Evolutionary conservation across 345 rosid genomes (phyloP), one percentile per base, ranked within the genome.

Genomic region (rapeseed (Brassica napus)): DNA sequence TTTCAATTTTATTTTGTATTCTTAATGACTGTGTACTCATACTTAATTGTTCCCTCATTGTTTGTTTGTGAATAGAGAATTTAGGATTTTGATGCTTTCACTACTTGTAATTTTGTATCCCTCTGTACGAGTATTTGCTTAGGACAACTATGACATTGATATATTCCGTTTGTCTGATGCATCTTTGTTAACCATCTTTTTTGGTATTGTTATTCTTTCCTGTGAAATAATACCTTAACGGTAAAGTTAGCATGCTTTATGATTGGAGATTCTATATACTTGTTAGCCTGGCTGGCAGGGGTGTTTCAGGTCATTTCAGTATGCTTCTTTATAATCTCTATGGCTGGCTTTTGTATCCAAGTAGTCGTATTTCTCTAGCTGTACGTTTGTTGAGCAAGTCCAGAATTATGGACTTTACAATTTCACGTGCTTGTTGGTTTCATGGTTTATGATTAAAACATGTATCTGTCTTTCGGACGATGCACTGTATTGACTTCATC

Each of bases 401-500:
- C 57, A 49, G 57, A 49, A 49, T 49, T 49, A 18, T 49, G 57
- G 57, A 49, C 57, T 49, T n/a, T n/a, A 49, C 18, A 5, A 49
- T 49, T 14, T 49, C 7, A 49, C 57, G 7, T 49, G 18, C 57
- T 14, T 49, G 18, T n/a, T 69, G 26, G 12, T 44, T 12, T 44
- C 54, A 21, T 47, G 15, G 52, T 47, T 47, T 47, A 12, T 47
- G 54, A 47, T 1, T 39, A 39, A 44, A 49, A 49, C n/a, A 4
- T 4, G 5, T 49, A 14, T 49, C 8, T 5, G 7, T 49, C 57
- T 49, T 49, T 47, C 54, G 4, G 54, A 47, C 16, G 54, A 47
- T 47, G 54, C 54, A 47, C 54, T 47, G 54, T 49, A 58, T 59
- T 76, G 69, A 26, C 23, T 32, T 82, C 47, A 52, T 70, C 83